Evolutionary conservation across 495 filamentous ascomycete genomes (phyloP), one percentile per base, ranked within the genome.

Genomic region (Penicillium pancosmium): DNA sequence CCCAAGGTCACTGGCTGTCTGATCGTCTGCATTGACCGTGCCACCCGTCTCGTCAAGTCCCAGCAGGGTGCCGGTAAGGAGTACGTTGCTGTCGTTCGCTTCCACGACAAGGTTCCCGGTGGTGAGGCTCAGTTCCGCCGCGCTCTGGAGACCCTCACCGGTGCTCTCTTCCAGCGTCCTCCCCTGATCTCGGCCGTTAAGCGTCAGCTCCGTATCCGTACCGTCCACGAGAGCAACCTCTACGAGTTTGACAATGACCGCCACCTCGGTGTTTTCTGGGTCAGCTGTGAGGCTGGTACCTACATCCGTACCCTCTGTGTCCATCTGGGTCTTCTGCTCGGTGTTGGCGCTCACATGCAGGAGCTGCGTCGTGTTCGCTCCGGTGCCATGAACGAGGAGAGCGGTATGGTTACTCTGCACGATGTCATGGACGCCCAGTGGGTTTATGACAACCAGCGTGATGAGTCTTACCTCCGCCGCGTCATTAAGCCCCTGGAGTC

Each of bases 291-390:
- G 76, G 94, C 94, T 59, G 94, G 94, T 68, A 98, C 94, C 34
- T 98, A 98, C 70, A 97, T 98, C 71, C 89, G 94, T 76, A 98
- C 95, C 12, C 85, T 98, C 19, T 98, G 94, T 78, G 94, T 98
- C 38, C 94, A 98, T 78, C 76, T 98, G 62, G 94, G 94, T 58
- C 81, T 98, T 57, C 74, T 98, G 53, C 82, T 98, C 43, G 94
- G 94, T 67, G 92, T 97, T 44, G 94, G 95, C 62, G 94, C 90
- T 11, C 94, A 98, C 76, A 98, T 98, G 94, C 95, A 98, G 75
- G 94, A 98, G 78, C 86, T 98, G 49, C 83, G 94, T 61, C 87
- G 94, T 80, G 94, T 98, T 18, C 84, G 95, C 68, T 90, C 85
- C 75, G 94, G 94, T 70, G 93, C 93, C 50, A 96, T 98, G 92